phyloP scores from a whole-genome alignment of 768 basidiomycete species.

The Auricularia auricula-judae region DNA sequence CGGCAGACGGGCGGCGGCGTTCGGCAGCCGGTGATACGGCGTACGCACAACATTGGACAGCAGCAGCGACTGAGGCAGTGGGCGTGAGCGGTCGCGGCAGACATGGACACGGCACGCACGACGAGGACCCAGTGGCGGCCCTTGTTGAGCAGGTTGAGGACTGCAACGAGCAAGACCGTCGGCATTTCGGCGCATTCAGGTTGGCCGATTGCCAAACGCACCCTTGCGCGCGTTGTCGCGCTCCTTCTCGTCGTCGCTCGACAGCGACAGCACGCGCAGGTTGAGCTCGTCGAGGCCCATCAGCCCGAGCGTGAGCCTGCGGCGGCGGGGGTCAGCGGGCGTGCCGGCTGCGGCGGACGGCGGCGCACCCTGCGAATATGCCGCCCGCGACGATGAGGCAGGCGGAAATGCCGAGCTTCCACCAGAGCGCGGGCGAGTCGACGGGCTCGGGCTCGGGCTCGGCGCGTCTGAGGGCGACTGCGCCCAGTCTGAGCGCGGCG shows the following conservation, averaged over 20 bases:
- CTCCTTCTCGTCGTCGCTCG: conserved; percentile 65
- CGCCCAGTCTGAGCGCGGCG: neutral
- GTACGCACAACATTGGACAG: neutral
- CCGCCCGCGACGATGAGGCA: conserved; percentile 75
- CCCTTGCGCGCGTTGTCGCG: conserved; percentile 62
- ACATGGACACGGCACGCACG: conserved; percentile 9
- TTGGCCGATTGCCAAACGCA: conserved; percentile 14
- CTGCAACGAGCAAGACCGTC: conserved; percentile 14
- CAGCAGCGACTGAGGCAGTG: neutral
- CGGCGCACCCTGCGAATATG: conserved; percentile 77
- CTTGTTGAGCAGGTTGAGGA: conserved; percentile 33
- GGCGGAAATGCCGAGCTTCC: conserved; percentile 55
- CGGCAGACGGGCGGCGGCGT: no score
- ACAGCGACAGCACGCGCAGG: conserved; percentile 71
- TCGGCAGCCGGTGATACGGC: neutral
- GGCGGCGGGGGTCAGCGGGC: neutral
- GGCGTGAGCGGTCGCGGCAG: neutral
- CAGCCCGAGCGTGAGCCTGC: conserved; percentile 75
- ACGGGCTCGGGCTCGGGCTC: conserved; percentile 13
- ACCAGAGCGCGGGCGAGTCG: conserved; percentile 62
- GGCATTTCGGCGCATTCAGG: neutral
- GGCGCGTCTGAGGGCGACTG: neutral
- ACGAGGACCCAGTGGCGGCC: conserved; percentile 39
- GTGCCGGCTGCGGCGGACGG: conserved; percentile 3
- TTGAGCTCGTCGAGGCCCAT: conserved; percentile 94